Evolutionary conservation across 2,329 filamentous ascomycete genomes (phyloP), one percentile per base, ranked within the genome.

Genomic region (Fusarium pseudocircinatum): DNA sequence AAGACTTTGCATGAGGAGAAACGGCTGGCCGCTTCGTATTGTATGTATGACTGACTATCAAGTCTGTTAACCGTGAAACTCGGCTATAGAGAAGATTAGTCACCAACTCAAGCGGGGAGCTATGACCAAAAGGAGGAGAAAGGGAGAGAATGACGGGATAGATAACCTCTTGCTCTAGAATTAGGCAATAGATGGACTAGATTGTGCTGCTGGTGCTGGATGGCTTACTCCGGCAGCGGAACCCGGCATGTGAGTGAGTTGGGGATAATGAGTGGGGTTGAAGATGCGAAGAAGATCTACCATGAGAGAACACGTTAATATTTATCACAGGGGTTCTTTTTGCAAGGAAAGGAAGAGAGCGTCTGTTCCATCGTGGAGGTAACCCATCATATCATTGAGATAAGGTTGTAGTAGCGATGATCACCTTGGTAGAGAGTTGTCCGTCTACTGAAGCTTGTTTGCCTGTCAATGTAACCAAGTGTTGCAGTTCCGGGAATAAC

Each of bases 231-330:
- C 70, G 70, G 67, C 52, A 70, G 52, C 56, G 49, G 52, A 60
- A 67, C 60, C 44, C 67, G 68, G 67, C 67, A 70, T 54, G 49
- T 70, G 47, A 49, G 43, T 60, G 43, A 54, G 40, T 52, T 49
- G 39, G 37, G 24, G 28, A 36, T 46, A 7, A n/a, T 22, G 47
- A 16, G 68, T 60, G 60, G 60, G 40, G 58, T 57, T 42, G 28
- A 39, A 24, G 32, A 47, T 28, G 37, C n/a, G 54, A 67, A 30
- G 54, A 67, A 57, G 57, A 54, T 72, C 57, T 62, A 37, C 39
- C 16, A 46, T 60, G 53, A 22, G 42, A 69, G 28, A 63, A 40
- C 22, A 42, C 32, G 16, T 44, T 40, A 4, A 1, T 22, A 26
- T 24, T 39, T 39, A 46, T 46, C 64, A 47, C 16, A 50, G n/a